These are phyloP conservation scores for Botrytis squamosa DNA, from an alignment of 2,329 filamentous ascomycete species.

Conservation along the genomic window DNA sequence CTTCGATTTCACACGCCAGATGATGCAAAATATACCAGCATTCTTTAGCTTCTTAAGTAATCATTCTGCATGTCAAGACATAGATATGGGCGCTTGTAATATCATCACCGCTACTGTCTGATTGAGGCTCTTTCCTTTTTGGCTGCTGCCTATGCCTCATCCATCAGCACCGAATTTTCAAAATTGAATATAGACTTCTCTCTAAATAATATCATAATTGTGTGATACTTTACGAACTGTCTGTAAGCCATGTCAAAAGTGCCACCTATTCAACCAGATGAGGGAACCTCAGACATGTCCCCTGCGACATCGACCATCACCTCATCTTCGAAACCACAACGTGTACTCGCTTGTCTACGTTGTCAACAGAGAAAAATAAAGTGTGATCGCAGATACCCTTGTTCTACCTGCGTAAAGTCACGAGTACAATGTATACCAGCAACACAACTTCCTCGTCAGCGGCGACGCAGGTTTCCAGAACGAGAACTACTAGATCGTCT, in stretches of 20 bases:
- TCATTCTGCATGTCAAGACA: neutral
- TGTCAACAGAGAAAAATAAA: conserved; percentile 77
- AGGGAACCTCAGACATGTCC: neutral
- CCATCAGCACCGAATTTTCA: neutral
- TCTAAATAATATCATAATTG: neutral
- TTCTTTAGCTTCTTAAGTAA: neutral
- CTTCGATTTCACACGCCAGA: neutral
- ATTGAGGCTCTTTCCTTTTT: neutral
- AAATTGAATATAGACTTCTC: neutral
- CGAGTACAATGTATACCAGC: conserved; percentile 60
- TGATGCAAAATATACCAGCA: neutral
- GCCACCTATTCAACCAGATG: neutral
- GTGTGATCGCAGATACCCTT: conserved; percentile 71
- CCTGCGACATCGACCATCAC: neutral
- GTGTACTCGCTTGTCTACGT: conserved; percentile 57
- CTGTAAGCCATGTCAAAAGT: neutral
- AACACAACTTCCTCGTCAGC: conserved; percentile 57
- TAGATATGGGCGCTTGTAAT: neutral
- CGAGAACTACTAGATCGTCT: conserved; percentile 36
- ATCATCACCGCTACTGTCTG: neutral
- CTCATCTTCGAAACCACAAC: conserved; percentile 25
- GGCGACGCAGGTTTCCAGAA: conserved; percentile 48
- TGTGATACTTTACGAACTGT: neutral
- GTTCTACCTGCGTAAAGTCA: conserved; percentile 65
- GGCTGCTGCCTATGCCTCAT: neutral